Evolutionary conservation across 73 alveolate genomes (phyloP).

Genomic region (Paramecium primaurelia): DNA sequence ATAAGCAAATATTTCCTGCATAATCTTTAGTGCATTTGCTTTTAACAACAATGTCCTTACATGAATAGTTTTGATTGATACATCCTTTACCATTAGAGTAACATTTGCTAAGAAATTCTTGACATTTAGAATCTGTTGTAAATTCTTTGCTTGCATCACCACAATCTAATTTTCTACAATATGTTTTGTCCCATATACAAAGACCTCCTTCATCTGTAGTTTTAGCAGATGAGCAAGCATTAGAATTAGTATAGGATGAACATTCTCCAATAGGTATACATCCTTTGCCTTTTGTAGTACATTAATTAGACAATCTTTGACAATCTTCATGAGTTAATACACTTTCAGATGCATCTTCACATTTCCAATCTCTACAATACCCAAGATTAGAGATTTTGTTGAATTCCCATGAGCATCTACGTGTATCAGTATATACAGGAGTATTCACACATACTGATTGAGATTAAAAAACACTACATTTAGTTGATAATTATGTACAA

Average conservation of each 20-base stretch:
- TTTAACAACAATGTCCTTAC: not conserved
- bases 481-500: not conserved
- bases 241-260: not conserved
- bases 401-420: conserved; percentile 8
- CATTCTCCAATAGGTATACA: not conserved
- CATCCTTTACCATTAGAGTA: conserved; percentile 8
- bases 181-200: not conserved
- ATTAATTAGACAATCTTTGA: not conserved
- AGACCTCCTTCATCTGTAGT: not conserved
- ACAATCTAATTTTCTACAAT: not conserved
- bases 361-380: conserved; percentile 9
- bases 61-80: not conserved
- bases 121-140: not conserved
- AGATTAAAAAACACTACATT: not conserved
- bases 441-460: not conserved
- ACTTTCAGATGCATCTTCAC: conserved; percentile 1
- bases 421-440: not conserved
- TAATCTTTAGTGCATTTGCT: not conserved
- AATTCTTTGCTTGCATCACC: not conserved
- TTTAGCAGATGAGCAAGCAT: not conserved
- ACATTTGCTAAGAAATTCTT: not conserved
- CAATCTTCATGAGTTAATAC: not conserved
- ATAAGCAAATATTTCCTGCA: not conserved
- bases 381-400: not conserved
- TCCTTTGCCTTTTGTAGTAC: conserved; percentile 34